Conservation (phyloP, 2,329 filamentous ascomycete species). For the Diaporthe australafricana region DNA sequence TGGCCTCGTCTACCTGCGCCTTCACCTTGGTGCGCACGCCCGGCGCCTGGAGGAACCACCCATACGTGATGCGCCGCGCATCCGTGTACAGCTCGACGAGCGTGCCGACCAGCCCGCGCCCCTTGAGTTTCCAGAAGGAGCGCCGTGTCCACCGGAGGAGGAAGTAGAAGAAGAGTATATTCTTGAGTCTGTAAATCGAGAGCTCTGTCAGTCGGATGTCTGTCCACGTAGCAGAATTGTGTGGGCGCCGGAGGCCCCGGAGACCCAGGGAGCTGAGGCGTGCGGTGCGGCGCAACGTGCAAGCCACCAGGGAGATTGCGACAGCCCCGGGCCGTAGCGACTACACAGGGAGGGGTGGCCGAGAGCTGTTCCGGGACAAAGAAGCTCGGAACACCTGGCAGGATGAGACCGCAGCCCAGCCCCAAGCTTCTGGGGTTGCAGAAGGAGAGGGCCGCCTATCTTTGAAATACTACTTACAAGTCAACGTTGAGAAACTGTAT, state of each 20-base stretch:
- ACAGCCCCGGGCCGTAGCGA: not conserved
- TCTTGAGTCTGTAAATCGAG: conserved; percentile 72
- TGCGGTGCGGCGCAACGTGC: not conserved
- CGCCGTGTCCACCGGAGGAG: conserved; percentile 85
- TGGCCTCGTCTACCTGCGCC: conserved; percentile 82
- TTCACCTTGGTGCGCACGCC: conserved; percentile 89
- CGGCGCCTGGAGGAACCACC: conserved; percentile 85
- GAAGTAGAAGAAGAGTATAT: conserved; percentile 91
- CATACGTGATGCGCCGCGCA: conserved; percentile 80
- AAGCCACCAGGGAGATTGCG: not conserved
- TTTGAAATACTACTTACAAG: conserved; percentile 63
- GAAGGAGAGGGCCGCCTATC: not conserved
- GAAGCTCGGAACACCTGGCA: not conserved
- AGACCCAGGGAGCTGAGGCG: not conserved
- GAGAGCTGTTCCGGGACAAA: not conserved
- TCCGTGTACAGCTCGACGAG: conserved; percentile 79
- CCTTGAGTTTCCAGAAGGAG: conserved; percentile 85
- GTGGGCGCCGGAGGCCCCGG: not conserved
- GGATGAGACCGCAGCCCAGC: not conserved
- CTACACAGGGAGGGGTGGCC: not conserved
- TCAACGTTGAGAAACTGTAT: conserved; percentile 74
- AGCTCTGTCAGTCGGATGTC: not conserved
- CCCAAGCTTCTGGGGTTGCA: not conserved
- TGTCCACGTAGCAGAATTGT: not conserved
- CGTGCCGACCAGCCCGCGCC: conserved; percentile 87